These are phyloP conservation scores for Discostella pseudostelligera DNA, from an alignment of 108 stramenopile species.

Conservation along the genomic window DNA sequence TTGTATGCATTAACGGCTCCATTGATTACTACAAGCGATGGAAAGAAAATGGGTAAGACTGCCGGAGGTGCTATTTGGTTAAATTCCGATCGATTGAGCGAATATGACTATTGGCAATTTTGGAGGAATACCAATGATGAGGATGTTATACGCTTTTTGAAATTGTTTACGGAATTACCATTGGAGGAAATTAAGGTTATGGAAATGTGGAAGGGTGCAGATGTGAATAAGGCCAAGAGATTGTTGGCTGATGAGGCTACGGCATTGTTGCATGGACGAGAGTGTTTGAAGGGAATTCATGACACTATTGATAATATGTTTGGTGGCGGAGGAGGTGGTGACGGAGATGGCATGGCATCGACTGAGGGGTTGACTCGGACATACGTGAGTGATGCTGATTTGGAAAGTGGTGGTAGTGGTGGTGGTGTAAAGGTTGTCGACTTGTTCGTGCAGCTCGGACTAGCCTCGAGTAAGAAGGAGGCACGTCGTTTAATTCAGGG, in stretches of 20 bases:
- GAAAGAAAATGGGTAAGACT: conserved; percentile 99
- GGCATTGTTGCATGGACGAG: conserved; percentile 88
- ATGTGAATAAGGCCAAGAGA: conserved; percentile 92
- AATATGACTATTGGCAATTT: conserved; percentile 99
- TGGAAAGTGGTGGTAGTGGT: conserved; percentile 45
- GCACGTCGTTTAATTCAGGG: conserved; percentile 92
- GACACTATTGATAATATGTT: conserved; percentile 88
- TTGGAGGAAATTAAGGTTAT: conserved; percentile 79
- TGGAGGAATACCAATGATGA: conserved; percentile 96
- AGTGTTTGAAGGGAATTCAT: conserved; percentile 81
- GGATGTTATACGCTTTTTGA: conserved; percentile 92
- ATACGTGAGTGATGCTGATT: conserved; percentile 48
- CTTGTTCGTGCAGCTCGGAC: conserved; percentile 74
- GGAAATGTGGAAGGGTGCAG: conserved; percentile 67
- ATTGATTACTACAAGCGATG: conserved; percentile 94
- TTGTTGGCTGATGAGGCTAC: conserved; percentile 96
- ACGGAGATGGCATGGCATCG: conserved; percentile 40
- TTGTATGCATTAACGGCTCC: conserved; percentile 96
- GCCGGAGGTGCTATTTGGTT: conserved; percentile 97
- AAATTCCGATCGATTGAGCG: conserved; percentile 84
- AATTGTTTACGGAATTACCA: conserved; percentile 92
- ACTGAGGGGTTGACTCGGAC: conserved; percentile 70
- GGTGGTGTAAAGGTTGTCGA: conserved; percentile 77
- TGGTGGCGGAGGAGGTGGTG: conserved; percentile 39
- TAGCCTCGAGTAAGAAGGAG: conserved; percentile 89